Evolutionary conservation across 345 rosid species (phyloP).

Genomic region (Dimocarpus longan): DNA sequence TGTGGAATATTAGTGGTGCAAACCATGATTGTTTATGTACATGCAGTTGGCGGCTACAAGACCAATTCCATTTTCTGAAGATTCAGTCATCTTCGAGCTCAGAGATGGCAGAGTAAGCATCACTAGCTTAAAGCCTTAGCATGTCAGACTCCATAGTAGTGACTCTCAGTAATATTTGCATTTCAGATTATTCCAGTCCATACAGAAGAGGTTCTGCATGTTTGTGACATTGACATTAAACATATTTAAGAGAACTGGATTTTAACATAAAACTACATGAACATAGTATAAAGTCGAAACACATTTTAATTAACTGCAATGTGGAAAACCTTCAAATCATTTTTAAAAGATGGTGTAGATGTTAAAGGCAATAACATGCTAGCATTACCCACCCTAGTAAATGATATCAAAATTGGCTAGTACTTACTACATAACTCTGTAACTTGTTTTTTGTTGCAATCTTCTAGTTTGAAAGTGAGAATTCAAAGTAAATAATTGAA

Average conservation of each 20-base stretch:
- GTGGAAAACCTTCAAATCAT: neutral
- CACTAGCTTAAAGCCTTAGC: conserved; percentile 8
- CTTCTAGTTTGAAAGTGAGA: neutral
- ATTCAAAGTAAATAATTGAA: neutral
- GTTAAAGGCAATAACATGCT: neutral
- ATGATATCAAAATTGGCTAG: neutral
- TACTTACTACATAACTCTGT: neutral
- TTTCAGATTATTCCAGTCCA: neutral
- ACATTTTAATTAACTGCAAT: neutral
- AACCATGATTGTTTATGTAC: conserved; percentile 6
- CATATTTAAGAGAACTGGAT: neutral
- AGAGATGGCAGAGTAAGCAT: conserved; percentile 73
- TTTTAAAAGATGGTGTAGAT: neutral
- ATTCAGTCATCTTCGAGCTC: conserved; percentile 59
- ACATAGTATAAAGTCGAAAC: neutral
- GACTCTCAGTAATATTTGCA: neutral
- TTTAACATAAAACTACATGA: conserved; percentile 3
- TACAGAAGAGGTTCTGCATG: neutral
- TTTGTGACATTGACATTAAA: neutral
- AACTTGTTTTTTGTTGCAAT: neutral
- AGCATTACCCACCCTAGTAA: neutral
- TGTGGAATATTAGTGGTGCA: neutral
- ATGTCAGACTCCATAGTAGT: neutral
- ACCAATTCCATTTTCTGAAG: conserved; percentile 62
- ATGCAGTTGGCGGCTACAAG: conserved; percentile 63